Conservation (phyloP, 352 stramenopile species). For the Thalassiosira mediterranea region DNA sequence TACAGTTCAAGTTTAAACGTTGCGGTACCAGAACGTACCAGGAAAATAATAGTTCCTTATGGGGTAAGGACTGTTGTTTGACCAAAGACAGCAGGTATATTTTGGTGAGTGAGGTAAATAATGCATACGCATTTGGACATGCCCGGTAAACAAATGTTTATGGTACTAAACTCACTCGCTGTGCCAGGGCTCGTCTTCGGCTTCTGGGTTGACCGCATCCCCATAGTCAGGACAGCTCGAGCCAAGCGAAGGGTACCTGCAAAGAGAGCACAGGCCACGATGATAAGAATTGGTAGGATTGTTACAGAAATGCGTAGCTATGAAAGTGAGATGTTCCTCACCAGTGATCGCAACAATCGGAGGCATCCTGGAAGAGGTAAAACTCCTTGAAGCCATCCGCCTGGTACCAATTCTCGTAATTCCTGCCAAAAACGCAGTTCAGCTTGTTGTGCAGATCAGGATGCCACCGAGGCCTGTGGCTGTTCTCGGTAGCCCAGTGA, state of each 20-base stretch:
- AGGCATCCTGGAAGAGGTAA: conserved; percentile 26
- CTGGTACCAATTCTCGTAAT: conserved; percentile 45
- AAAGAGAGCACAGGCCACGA: background rate
- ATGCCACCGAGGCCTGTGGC: conserved; percentile 3
- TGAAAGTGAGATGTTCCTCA: too few species aligned
- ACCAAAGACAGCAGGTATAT: too few species aligned
- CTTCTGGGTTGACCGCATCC: background rate
- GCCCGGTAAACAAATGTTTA: too few species aligned
- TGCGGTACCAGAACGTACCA: too few species aligned
- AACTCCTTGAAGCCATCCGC: conserved; percentile 22
- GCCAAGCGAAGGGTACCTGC: conserved; percentile 14
- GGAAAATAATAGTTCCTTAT: conserved; percentile 23
- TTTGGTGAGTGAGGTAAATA: too few species aligned
- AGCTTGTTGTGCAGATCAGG: conserved; percentile 32
- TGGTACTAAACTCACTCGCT: too few species aligned
- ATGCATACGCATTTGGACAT: too few species aligned
- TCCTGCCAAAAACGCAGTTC: conserved; percentile 32
- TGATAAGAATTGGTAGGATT: conserved; percentile 1
- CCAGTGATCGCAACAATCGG: conserved; percentile 32
- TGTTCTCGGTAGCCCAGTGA: conserved; percentile 5
- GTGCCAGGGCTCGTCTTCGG: conserved; percentile 19
- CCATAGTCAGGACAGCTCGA: conserved; percentile 17
- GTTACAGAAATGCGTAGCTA: too few species aligned
- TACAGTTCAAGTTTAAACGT: too few species aligned
- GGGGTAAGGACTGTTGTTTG: conserved; percentile 19